Base-by-base conservation (phyloP, 2,329 filamentous ascomycete species). In the Stromatinia cepivora region DNA sequence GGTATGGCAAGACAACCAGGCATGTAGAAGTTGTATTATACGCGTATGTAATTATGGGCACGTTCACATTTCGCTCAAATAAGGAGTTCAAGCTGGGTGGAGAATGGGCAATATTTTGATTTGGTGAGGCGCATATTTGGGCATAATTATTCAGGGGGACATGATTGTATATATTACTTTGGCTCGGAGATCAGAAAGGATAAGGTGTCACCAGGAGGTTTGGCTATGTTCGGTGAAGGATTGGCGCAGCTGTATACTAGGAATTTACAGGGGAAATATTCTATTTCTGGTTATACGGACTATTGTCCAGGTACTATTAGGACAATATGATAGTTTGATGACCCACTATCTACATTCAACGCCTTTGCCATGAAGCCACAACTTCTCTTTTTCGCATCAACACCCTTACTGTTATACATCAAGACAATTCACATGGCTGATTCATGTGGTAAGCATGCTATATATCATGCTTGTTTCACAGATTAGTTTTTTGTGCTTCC, bases 1-100 rank as follows among this genome's bases (percentile, higher is more conserved):
- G 72, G 71, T 10, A 76, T 76, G 74, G 74, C 70, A 63, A 70
- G 70, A 59, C 67, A 34, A 46, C 62, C 66, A 45, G 67, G 70
- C 17, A 67, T 70, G 63, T 71, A 66, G 53, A 10, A 31, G 46
- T 17, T 50, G 25, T 52, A 53, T 52, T 34, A 6, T 52, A 52
- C 9, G 34, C 10, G 8, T 64, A 34, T 64, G 39, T 28, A 52
- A 39, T 28, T 62, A 64, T 39, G 61, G n/a, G 46, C 34, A 28
- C 5, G 28, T 34, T 63, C 9, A 2, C 15, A 7, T 52, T 52
- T 28, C 10, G 13, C 31, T n/a, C 34, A 11, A 52, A 20, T 3
- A 28, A 13, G 66, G 59, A 46, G 66, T 65, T 65, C 20, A 34
- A 52, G 2, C 6, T 28, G 5, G 46, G 61, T 39, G 46, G 31